These are phyloP conservation scores for Dactylis glomerata DNA, from an alignment of 176 grass and related monocot genomes.

Conservation along the genomic window DNA sequence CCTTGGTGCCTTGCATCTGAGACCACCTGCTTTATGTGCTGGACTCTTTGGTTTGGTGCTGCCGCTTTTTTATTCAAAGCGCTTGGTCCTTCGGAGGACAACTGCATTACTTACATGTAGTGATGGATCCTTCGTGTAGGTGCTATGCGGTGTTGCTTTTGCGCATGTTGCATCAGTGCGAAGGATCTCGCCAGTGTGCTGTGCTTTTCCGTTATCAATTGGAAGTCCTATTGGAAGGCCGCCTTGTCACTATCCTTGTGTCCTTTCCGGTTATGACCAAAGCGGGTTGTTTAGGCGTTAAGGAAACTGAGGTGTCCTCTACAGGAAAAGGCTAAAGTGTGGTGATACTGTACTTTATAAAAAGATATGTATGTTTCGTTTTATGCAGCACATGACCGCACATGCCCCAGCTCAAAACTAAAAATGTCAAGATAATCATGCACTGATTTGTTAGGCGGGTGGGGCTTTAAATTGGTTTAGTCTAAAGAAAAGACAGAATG, in stretches of 20 bases:
- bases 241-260: constrained; percentile 20
- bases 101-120: constrained; percentile 29
- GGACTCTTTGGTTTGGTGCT: constrained; percentile 32
- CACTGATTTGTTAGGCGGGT: neutral
- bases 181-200: constrained; percentile 3
- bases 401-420: constrained; percentile 17
- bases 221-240: constrained; percentile 3
- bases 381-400: constrained; percentile 41
- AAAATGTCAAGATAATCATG: neutral
- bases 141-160: constrained; percentile 34
- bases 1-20: constrained; percentile 41
- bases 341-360: constrained; percentile 13
- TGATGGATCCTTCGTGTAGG: constrained; percentile 26
- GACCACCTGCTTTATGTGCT: constrained; percentile 49
- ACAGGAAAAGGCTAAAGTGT: constrained; percentile 25
- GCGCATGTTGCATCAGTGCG: constrained; percentile 28
- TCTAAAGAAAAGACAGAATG: constrained; percentile 42
- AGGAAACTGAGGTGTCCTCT: constrained; percentile 29
- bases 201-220: constrained; percentile 11
- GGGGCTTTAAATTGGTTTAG: constrained; percentile 8
- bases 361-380: constrained; percentile 38
- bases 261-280: constrained; percentile 19
- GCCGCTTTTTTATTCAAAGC: constrained; percentile 26
- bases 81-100: constrained; percentile 31
- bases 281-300: constrained; percentile 28